Percentiles rank a stretch among this genome's conserved stretches.
Evolutionary conservation across 345 rosid genomes (phyloP).

Genomic region (Sisymbrium altissimum): DNA sequence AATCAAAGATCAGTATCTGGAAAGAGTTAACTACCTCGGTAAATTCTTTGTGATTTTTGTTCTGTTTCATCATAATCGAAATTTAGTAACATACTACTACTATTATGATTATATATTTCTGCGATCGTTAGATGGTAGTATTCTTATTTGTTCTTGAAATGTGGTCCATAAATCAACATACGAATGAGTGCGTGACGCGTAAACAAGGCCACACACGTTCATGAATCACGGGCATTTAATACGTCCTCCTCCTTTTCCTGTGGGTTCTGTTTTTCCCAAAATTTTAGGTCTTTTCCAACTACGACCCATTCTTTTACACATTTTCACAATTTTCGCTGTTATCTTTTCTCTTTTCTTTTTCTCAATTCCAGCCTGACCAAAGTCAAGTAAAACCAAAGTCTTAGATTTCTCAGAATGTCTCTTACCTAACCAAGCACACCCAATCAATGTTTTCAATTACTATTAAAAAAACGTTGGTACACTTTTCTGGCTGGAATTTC

Average conservation of each 20-base stretch:
- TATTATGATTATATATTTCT: too few species aligned
- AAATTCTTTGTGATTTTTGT: neutral
- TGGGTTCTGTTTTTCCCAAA: slow-evolving; percentile 5
- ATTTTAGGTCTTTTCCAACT: neutral
- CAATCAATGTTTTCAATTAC: neutral
- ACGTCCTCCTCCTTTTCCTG: neutral
- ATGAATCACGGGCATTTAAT: slow-evolving; percentile 21
- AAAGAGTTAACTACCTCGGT: neutral
- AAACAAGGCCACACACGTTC: neutral
- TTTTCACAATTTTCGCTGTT: neutral
- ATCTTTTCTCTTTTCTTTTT: neutral
- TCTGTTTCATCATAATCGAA: neutral
- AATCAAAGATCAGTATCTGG: neutral
- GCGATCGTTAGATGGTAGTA: too few species aligned
- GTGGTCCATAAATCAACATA: neutral
- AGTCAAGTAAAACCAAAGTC: slow-evolving; percentile 19
- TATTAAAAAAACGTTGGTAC: neutral
- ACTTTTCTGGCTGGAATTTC: neutral
- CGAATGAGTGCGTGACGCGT: slow-evolving; percentile 15
- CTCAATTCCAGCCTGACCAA: neutral
- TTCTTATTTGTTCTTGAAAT: neutral
- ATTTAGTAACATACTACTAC: neutral
- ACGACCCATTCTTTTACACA: slow-evolving; percentile 19
- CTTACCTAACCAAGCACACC: slow-evolving; percentile 14
- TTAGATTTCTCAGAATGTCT: neutral